Conservation (phyloP, 2,329 filamentous ascomycete genomes). For the Colletotrichum graminicola region DNA sequence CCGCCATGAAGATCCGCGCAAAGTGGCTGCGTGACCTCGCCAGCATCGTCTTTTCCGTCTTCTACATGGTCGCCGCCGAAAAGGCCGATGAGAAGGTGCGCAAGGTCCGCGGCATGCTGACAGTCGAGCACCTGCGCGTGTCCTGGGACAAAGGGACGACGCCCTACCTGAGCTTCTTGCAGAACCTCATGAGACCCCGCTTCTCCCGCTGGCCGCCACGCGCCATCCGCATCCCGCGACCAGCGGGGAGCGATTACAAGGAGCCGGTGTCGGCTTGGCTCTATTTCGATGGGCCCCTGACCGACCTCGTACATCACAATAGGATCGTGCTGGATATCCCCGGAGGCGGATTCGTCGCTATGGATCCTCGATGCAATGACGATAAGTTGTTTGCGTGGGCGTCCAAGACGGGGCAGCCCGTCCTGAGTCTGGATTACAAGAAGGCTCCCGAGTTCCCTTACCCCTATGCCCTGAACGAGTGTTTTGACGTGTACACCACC, state of each 20-base stretch:
- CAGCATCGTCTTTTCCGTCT: constrained; percentile 85
- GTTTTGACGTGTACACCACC: constrained; percentile 60
- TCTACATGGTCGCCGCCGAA: constrained; percentile 93
- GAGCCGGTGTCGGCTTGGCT: constrained; percentile 90
- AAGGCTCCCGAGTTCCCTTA: constrained; percentile 66
- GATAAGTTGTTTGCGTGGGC: constrained; percentile 96
- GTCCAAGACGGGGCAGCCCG: constrained; percentile 85
- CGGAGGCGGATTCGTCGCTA: constrained; percentile 95
- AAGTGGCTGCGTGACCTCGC: constrained; percentile 87
- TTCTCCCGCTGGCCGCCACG: constrained; percentile 86
- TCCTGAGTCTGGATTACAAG: constrained; percentile 89
- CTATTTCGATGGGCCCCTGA: constrained; percentile 91
- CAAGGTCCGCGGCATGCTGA: constrained; percentile 87
- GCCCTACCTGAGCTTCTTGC: constrained; percentile 83
- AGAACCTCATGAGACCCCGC: constrained; percentile 79
- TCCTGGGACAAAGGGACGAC: constrained; percentile 96
- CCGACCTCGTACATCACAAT: constrained; percentile 79
- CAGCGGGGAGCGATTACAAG: constrained; percentile 81
- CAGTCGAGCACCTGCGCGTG: constrained; percentile 89
- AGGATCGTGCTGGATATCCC: constrained; percentile 90
- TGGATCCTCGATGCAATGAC: constrained; percentile 94
- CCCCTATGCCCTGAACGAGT: constrained; percentile 63
- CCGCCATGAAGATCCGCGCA: constrained; percentile 87
- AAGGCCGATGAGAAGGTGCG: constrained; percentile 96
- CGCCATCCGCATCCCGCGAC: constrained; percentile 85